Conservation (phyloP, 2,329 filamentous ascomycete species). For the Alternaria conjuncta region DNA sequence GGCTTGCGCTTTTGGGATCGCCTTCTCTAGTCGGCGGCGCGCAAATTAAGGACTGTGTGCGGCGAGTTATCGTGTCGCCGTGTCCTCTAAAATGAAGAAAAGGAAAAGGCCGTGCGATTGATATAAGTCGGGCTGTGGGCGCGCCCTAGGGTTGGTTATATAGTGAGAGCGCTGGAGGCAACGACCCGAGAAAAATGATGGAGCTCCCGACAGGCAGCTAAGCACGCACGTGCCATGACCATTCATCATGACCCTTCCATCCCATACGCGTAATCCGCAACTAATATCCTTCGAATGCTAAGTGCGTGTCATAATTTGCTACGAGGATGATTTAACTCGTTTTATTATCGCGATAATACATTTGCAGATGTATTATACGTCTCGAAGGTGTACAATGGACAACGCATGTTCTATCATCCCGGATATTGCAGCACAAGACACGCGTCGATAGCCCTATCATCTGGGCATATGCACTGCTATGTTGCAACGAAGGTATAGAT, state of each 20-base stretch:
- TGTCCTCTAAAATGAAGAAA: conserved; percentile 14
- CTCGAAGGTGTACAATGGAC: background rate
- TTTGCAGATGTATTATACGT: no score
- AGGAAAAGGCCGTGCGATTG: conserved; percentile 11
- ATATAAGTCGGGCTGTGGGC: conserved; percentile 27
- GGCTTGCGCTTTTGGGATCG: conserved; percentile 26
- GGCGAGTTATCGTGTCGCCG: conserved; percentile 4
- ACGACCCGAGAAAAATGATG: conserved; percentile 15
- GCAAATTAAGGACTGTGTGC: conserved; percentile 11
- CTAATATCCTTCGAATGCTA: background rate
- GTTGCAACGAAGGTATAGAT: background rate
- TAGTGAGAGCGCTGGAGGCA: conserved; percentile 17
- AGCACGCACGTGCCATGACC: conserved; percentile 13
- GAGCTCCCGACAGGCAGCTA: conserved; percentile 18
- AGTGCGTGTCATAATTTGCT: background rate
- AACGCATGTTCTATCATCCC: background rate
- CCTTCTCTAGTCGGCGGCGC: conserved; percentile 11
- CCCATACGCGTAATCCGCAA: background rate
- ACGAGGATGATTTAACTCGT: background rate
- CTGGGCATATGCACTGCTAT: background rate
- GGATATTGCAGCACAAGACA: background rate
- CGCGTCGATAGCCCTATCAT: background rate
- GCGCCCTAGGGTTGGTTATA: conserved; percentile 30
- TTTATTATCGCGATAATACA: no score
- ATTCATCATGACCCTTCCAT: background rate